Conservation (phyloP, 2,329 filamentous ascomycete genomes). For the Camillea tinctor region DNA sequence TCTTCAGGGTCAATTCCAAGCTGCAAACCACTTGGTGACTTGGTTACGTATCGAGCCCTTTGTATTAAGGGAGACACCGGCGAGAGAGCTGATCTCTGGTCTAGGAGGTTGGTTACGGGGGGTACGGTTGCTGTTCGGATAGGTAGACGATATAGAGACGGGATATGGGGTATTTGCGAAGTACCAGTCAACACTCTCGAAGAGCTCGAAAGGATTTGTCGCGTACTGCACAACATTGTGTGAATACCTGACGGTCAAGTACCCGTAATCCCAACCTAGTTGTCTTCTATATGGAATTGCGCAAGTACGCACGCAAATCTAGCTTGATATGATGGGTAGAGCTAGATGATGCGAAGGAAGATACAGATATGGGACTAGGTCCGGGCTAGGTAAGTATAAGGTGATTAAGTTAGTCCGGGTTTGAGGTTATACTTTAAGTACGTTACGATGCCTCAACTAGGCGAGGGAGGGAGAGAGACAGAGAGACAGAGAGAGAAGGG, state of each 20-base stretch:
- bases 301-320: no score
- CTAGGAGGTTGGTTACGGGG: neutral
- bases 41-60: constrained; percentile 29
- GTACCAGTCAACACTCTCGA: constrained; percentile 12
- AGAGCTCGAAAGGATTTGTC: constrained; percentile 22
- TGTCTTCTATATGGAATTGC: no score
- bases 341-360: no score
- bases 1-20: constrained; percentile 50
- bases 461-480: no score
- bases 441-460: no score
- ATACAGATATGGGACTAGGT: no score
- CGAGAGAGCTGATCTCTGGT: constrained; percentile 1
- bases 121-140: constrained; percentile 1
- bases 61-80: constrained; percentile 17
- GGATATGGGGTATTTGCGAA: constrained; percentile 9
- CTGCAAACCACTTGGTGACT: constrained; percentile 23
- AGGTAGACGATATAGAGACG: constrained; percentile 5
- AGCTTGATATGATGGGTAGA: no score
- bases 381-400: no score
- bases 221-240: constrained; percentile 29
- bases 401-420: no score
- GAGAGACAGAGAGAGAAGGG: no score
- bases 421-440: no score
- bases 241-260: neutral
- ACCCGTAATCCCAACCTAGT: neutral